A percentile compares a stretch with the other conserved stretches of the same genome.
phyloP scores from a whole-genome alignment of 129 eudicot genomes.

The Daucus carota region DNA sequence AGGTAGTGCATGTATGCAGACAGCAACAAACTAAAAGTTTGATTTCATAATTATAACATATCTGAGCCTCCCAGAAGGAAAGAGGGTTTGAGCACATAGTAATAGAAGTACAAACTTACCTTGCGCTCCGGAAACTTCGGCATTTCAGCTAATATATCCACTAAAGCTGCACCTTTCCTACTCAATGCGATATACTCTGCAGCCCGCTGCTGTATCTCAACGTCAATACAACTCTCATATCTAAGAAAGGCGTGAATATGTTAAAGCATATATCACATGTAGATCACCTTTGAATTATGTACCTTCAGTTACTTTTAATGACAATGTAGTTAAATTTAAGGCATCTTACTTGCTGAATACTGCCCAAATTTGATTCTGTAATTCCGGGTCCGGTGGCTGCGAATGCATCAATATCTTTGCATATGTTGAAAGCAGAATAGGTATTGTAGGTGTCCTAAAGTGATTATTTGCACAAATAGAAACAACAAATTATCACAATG shows the following conservation, averaged over 20 bases:
- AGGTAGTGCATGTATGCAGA: background rate
- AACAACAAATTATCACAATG: conserved; percentile 8
- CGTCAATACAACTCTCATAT: conserved; percentile 92
- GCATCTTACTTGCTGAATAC: conserved; percentile 74
- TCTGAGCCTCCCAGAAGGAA: background rate
- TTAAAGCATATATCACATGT: conserved; percentile 6
- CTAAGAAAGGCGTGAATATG: conserved; percentile 28
- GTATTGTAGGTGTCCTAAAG: conserved; percentile 76
- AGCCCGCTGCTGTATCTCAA: conserved; percentile 97
- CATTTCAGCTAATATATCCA: conserved; percentile 98
- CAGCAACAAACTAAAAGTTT: background rate
- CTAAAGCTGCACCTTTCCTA: conserved; percentile 78
- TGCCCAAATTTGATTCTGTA: conserved; percentile 87
- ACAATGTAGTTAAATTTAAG: background rate
- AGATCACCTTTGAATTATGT: conserved; percentile 6
- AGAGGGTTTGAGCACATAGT: background rate
- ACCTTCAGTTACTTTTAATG: background rate
- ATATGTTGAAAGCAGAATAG: conserved; percentile 89
- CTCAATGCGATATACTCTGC: conserved; percentile 86
- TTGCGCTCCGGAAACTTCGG: conserved; percentile 97
- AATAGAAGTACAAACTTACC: conserved; percentile 30
- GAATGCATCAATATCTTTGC: conserved; percentile 95
- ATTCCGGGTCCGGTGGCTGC: conserved; percentile 77
- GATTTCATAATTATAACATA: background rate
- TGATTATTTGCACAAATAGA: conserved; percentile 10